phyloP scores from a whole-genome alignment of 2,329 filamentous ascomycete genomes.

The Claviceps sp. region DNA sequence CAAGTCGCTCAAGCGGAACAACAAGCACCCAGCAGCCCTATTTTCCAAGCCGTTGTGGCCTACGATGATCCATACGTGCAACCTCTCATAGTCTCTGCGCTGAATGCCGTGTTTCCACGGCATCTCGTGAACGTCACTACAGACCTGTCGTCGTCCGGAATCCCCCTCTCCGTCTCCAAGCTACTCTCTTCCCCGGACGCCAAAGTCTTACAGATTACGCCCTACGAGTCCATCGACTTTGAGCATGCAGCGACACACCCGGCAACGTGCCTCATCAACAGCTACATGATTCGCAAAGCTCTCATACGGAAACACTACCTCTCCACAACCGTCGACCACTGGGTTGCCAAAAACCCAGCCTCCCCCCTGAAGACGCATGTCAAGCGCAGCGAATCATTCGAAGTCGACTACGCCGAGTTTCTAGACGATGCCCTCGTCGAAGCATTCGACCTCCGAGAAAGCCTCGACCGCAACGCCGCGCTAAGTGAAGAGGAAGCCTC shows the following conservation, averaged over 20 bases:
- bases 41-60: slow-evolving; percentile 54
- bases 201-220: slow-evolving; percentile 61
- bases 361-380: slow-evolving; percentile 58
- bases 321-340: slow-evolving; percentile 68
- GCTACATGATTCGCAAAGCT: slow-evolving; percentile 91
- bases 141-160: slow-evolving; percentile 20
- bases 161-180: slow-evolving; percentile 21
- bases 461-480: slow-evolving; percentile 51
- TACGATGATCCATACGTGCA: slow-evolving; percentile 88
- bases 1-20: slow-evolving; percentile 2
- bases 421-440: slow-evolving; percentile 86
- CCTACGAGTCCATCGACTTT: slow-evolving; percentile 84
- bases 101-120: slow-evolving; percentile 46
- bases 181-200: slow-evolving; percentile 22
- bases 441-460: slow-evolving; percentile 73
- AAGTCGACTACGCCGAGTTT: slow-evolving; percentile 94
- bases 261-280: slow-evolving; percentile 58
- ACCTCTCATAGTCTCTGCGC: slow-evolving; percentile 64
- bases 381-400: slow-evolving; percentile 71
- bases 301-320: slow-evolving; percentile 94
- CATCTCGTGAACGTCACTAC: slow-evolving; percentile 41
- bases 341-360: slow-evolving; percentile 69
- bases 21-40: not conserved
- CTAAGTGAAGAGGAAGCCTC: slow-evolving; percentile 9
- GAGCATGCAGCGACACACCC: slow-evolving; percentile 53